Evolutionary conservation across 1,284 basidiomycete species (phyloP), one percentile per base, ranked within the genome.

Genomic region (Trichosporon asahii): DNA sequence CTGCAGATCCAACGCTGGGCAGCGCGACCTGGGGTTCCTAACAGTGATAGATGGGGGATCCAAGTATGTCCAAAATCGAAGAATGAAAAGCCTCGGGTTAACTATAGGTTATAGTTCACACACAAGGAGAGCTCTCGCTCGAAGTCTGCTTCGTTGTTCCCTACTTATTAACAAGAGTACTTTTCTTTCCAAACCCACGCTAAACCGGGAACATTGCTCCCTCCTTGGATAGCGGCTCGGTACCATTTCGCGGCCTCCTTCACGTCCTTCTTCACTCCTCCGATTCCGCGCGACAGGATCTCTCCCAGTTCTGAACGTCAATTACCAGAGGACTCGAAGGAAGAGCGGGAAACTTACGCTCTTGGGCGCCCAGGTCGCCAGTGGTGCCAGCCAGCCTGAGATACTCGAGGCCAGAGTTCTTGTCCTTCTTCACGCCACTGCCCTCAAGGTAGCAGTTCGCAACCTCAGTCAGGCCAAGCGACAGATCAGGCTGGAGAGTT

Each of bases 211-310:
- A 77, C 79, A 49, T 76, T 79, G 27, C 75, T 75, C 5, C 80
- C 79, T 12, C 78, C 79, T 40, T 78, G n/a, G 31, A 70, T 61
- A 57, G 83, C 83, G 65, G 79, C 79, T 5, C 83, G 74, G 69
- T 84, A 84, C 83, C 83, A 84, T 71, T 77, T 79, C 2, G 82
- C 82, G 18, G 83, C 81, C 72, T 83, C 82, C 66, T 79, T 78
- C 81, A 80, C 80, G 74, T 84, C 80, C 76, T 83, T 83, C 76
- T 82, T 83, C 33, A 84, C 69, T 15, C 81, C 80, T 53, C 70
- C 73, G 23, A 74, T 74, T 14, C 83, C 83, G 65, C 82, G 82
- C 1, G 79, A 78, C 61, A 83, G 72, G n/a, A 83, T 63, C 68
- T 78, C 75, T 7, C 80, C 82, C 9, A 83, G 77, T 69, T 83